These are phyloP conservation scores for Fusarium verrucosum DNA, from an alignment of 2,329 filamentous ascomycete genomes.

Conservation along the genomic window DNA sequence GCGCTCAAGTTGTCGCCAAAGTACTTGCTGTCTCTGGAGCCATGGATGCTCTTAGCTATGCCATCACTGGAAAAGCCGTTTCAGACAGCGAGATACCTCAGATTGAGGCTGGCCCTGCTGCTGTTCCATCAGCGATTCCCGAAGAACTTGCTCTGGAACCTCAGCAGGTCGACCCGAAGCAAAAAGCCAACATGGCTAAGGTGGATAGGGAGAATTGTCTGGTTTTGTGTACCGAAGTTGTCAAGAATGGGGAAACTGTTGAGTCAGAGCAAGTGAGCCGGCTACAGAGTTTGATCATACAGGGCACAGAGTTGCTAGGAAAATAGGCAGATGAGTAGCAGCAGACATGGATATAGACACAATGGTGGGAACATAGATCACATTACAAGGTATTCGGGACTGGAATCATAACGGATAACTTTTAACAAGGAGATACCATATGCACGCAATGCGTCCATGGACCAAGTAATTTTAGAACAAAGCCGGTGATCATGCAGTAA, in stretches of 20 bases:
- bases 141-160: constrained; percentile 56
- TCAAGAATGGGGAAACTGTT: constrained; percentile 56
- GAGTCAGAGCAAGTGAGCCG: constrained; percentile 50
- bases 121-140: constrained; percentile 36
- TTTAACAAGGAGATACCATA: constrained; percentile 33
- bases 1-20: constrained; percentile 56
- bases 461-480: constrained; percentile 48
- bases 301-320: constrained; percentile 58
- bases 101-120: constrained; percentile 24
- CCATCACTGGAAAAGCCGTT: constrained; percentile 57
- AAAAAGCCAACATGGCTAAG: constrained; percentile 57
- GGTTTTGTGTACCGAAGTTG: constrained; percentile 65
- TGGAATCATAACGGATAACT: constrained; percentile 32
- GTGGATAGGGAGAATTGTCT: constrained; percentile 70
- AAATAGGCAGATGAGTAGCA: constrained; percentile 36
- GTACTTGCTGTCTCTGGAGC: constrained; percentile 56
- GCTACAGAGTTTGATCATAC: constrained; percentile 60
- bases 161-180: constrained; percentile 57
- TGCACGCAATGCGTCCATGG: constrained; percentile 44
- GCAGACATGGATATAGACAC: not conserved
- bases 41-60: constrained; percentile 55
- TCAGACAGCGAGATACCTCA: constrained; percentile 28
- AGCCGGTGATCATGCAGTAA: constrained; percentile 55
- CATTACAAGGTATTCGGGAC: not conserved
- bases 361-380: constrained; percentile 1